Evolutionary conservation across 306 rosid species (phyloP), one percentile per base, ranked within the genome.

Genomic region (Gleditsia sinensis): DNA sequence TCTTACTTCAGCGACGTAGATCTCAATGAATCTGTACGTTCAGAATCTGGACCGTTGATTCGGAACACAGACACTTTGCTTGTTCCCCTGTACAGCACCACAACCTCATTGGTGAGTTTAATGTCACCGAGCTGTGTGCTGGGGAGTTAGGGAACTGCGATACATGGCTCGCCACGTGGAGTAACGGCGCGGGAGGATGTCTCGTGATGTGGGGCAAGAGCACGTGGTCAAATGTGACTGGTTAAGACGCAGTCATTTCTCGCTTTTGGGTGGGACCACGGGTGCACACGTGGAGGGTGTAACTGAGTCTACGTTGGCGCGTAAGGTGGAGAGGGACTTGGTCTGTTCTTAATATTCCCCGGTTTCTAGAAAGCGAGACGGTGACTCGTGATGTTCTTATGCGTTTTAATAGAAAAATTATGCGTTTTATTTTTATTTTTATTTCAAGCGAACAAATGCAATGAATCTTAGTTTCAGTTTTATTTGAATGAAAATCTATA

Each of bases 221-320:
- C 61, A 71, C 51, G 49, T 39, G 76, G 70, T 17, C 0, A 9
- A 32, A 24, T 69, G 54, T 39, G 66, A 5, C 16, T 27, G 60
- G 53, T n/a, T 27, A 16, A 36, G 67, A 40, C 11, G 54, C 33
- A 45, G 79, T 78, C 74, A 4, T 21, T 48, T 58, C 1, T 1
- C 3, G 2, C 14, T 45, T 19, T 17, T 36, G 60, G n/a, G 45
- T 24, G 73, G 43, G 6, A 6, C 11, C 57, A 14, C 5, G 1
- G 1, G 23, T 10, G 24, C 30, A 69, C 65, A 77, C 75, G 78
- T 74, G 83, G 80, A 53, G 49, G 61, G 39, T 70, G 5, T 8
- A 48, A 57, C 85, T 33, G 45, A 80, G 88, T 83, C 90, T 74
- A 30, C 81, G 82, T 43, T 76, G 82, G 85, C 84, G 84, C 83